These are phyloP conservation scores for Posidonia australis DNA, from an alignment of 106 monocot species.

Conservation along the genomic window DNA sequence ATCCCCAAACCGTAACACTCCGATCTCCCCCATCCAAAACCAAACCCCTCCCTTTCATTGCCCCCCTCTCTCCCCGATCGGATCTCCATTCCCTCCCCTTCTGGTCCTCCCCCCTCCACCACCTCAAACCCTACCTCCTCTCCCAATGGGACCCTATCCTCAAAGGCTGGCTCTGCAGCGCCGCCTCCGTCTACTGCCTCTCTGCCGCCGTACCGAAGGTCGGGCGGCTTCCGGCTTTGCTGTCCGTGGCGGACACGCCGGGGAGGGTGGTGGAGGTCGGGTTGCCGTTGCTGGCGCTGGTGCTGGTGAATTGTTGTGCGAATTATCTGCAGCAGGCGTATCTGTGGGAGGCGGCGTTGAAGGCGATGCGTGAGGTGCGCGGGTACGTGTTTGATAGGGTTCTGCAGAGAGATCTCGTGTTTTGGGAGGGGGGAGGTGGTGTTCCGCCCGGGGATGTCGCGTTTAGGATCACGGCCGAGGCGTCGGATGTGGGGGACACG, in stretches of 20 bases:
- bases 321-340: slow-evolving; percentile 45
- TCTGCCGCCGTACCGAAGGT: slow-evolving; percentile 27
- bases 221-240: slow-evolving; percentile 3
- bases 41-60: neutral
- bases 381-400: slow-evolving; percentile 44
- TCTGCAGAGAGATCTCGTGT: slow-evolving; percentile 46
- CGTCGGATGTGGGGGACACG: slow-evolving; percentile 53
- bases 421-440: slow-evolving; percentile 52
- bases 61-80: too few relatives aligned
- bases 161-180: slow-evolving; percentile 42
- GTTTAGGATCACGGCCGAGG: slow-evolving; percentile 58
- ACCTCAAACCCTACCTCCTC: slow-evolving; percentile 26
- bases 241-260: neutral
- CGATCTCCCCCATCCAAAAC: neutral
- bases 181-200: slow-evolving; percentile 39
- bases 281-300: slow-evolving; percentile 19
- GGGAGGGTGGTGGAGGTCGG: slow-evolving; percentile 16
- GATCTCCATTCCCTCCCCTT: neutral
- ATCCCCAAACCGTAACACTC: too few relatives aligned
- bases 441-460: slow-evolving; percentile 50
- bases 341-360: slow-evolving; percentile 67
- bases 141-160: slow-evolving; percentile 29
- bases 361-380: slow-evolving; percentile 27
- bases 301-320: slow-evolving; percentile 14
- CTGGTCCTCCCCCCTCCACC: slow-evolving; percentile 13